Conservation (phyloP, 768 basidiomycete species). For the Tremella yokohamensis region DNA sequence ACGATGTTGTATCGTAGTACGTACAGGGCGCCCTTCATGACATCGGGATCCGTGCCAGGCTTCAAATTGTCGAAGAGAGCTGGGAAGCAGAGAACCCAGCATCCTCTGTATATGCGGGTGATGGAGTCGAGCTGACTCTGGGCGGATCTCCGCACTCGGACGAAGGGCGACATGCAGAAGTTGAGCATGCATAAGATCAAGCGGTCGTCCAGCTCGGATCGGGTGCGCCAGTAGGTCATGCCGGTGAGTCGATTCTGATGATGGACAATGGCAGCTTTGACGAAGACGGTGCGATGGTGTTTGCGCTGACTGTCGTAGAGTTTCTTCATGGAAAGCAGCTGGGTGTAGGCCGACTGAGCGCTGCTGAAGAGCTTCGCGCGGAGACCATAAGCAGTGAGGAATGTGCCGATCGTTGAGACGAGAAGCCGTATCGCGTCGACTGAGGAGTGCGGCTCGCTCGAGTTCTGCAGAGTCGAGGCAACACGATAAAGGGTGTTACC, state of each 20-base stretch:
- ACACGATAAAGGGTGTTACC: slow-evolving; percentile 69
- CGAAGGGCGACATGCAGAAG: slow-evolving; percentile 52
- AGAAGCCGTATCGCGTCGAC: slow-evolving; percentile 63
- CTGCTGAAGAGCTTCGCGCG: slow-evolving; percentile 38
- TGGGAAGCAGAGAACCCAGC: slow-evolving; percentile 50
- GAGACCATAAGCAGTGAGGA: slow-evolving; percentile 44
- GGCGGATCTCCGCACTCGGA: slow-evolving; percentile 35
- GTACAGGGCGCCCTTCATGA: slow-evolving; percentile 90
- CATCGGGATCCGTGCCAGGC: slow-evolving; percentile 73
- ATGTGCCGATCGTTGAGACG: slow-evolving; percentile 45
- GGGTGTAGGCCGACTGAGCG: slow-evolving; percentile 34
- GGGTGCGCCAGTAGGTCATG: slow-evolving; percentile 48
- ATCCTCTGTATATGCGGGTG: slow-evolving; percentile 51
- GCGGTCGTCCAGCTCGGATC: slow-evolving; percentile 52
- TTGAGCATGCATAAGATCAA: slow-evolving; percentile 52
- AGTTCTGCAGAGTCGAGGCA: slow-evolving; percentile 63
- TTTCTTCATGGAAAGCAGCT: slow-evolving; percentile 32
- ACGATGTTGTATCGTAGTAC: slow-evolving; percentile 65
- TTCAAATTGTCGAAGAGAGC: slow-evolving; percentile 51
- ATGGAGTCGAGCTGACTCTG: slow-evolving; percentile 33
- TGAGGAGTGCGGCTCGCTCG: slow-evolving; percentile 58
- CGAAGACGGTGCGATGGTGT: slow-evolving; percentile 36
- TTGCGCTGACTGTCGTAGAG: slow-evolving; percentile 42
- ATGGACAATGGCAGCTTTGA: slow-evolving; percentile 36
- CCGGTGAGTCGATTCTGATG: slow-evolving; percentile 44